These are phyloP conservation scores for Trichoderma erinaceum DNA, from an alignment of 495 filamentous ascomycete genomes.

Conservation along the genomic window DNA sequence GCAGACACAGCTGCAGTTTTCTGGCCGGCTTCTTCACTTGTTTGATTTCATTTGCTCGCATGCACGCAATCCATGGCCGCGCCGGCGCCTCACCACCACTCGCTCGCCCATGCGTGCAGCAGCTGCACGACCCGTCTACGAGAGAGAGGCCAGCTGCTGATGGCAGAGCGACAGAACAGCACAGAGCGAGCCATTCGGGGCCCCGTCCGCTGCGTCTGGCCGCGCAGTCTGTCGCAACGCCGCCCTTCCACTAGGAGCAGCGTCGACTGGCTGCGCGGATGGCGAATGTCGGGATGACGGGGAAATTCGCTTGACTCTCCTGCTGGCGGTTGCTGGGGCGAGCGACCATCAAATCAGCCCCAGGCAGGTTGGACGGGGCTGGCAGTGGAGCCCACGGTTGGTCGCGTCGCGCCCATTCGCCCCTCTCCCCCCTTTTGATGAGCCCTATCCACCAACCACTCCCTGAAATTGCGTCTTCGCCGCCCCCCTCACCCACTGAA, in stretches of 20 bases:
- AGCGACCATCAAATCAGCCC: conserved; percentile 9
- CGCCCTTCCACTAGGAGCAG: neutral
- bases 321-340: neutral
- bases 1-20: neutral
- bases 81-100: neutral
- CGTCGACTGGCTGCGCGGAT: neutral
- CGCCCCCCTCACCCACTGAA: conserved; percentile 10
- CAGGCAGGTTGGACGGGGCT: conserved; percentile 10
- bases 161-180: neutral
- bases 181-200: neutral
- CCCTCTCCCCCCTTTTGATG: conserved; percentile 10
- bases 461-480: conserved; percentile 13
- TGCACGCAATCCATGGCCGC: neutral
- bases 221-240: neutral
- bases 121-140: neutral
- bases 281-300: conserved; percentile 9
- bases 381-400: conserved; percentile 5
- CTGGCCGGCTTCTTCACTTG: neutral
- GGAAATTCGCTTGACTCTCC: conserved; percentile 10
- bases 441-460: conserved; percentile 6
- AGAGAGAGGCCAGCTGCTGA: neutral
- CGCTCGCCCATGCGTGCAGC: neutral
- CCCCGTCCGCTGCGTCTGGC: neutral
- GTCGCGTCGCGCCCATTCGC: conserved; percentile 13
- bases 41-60: neutral